Percentiles rank a stretch among this genome's conserved stretches.
phyloP scores from a whole-genome alignment of 176 grass and related monocot genomes.

The Triticum timopheevii region DNA sequence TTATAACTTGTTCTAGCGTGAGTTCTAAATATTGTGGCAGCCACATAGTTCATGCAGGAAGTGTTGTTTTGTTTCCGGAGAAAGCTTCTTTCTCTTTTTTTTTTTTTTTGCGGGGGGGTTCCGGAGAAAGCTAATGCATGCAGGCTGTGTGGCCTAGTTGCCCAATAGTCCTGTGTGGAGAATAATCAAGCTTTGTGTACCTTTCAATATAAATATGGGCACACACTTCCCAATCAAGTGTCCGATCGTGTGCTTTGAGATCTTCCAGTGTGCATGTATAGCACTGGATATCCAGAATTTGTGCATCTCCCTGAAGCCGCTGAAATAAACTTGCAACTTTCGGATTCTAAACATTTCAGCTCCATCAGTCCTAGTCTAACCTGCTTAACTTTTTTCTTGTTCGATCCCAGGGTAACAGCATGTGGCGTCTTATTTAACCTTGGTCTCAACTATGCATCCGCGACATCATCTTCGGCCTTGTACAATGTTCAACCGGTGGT shows the following conservation, averaged over 20 bases:
- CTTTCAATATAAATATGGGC: not conserved
- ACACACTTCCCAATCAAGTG: not conserved
- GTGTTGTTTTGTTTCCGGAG: not conserved
- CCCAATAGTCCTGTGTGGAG: not conserved
- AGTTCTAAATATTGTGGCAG: not conserved
- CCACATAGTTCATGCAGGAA: not conserved
- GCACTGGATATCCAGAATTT: not conserved
- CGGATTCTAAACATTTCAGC: not conserved
- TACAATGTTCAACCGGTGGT: conserved; percentile 65
- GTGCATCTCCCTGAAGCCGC: not conserved
- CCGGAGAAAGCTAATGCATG: not conserved
- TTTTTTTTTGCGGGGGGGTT: too few relatives aligned
- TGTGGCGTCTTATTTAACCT: conserved; percentile 45
- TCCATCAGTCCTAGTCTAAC: too few relatives aligned
- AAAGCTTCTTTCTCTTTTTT: not conserved
- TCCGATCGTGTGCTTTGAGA: not conserved
- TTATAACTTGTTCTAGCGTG: not conserved
- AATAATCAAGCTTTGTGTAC: not conserved
- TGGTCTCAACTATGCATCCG: conserved; percentile 58
- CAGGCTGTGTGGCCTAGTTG: not conserved
- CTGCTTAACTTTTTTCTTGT: not conserved
- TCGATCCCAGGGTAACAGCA: conserved; percentile 37
- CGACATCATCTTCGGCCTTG: conserved; percentile 57
- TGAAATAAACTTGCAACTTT: not conserved
- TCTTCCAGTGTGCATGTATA: not conserved